Base-by-base conservation (phyloP, 805 yeast genomes). In the Saccharomycopsis synnaedendra region DNA sequence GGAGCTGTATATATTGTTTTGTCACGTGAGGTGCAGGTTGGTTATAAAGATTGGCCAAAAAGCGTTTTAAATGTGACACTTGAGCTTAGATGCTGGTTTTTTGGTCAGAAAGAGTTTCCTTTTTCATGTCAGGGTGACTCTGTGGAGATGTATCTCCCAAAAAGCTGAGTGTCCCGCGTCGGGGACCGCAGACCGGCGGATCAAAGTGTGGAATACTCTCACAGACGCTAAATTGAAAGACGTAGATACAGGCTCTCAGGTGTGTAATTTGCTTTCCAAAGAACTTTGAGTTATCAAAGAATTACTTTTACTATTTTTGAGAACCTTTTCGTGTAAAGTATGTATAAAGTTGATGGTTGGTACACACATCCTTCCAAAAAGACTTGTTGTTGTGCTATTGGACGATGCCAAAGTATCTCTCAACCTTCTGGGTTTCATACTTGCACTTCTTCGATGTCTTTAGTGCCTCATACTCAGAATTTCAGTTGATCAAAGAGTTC, bases 211-310 rank as follows among this genome's bases (percentile, higher is more conserved):
- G 97, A 93, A 89, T 61, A 83, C 95, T 0, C 65, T 80, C 41
- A 85, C 83, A 5, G 96, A 96, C 1, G 62, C 72, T 28, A 76
- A 82, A 50, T 59, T 85, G 8, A 75, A 78, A 57, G 93, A 87
- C 56, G 78, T 85, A n/a, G 94, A 90, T 58, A 87, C 97, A 0
- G 97, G 97, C 0, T 86, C 96, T 3, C 98, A 93, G 62, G 94
- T 93, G 41, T 93, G 98, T 68, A 90, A 90, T 58, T 72, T 93
- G 60, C 75, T 80, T 5, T 93, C 37, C n/a, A 40, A 30, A 27
- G 31, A 19, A 8, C 11, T 3, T 40, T 33, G 42, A 5, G 6
- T n/a, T 34, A 4, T 5, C 6, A 10, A 6, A 3, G 11, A 34
- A 10, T 33, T 42, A 6, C 37, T 33, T 34, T 5, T 33, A 11